Base-by-base conservation (phyloP, 352 stramenopile genomes). In the Globisporangium carolinianum region DNA sequence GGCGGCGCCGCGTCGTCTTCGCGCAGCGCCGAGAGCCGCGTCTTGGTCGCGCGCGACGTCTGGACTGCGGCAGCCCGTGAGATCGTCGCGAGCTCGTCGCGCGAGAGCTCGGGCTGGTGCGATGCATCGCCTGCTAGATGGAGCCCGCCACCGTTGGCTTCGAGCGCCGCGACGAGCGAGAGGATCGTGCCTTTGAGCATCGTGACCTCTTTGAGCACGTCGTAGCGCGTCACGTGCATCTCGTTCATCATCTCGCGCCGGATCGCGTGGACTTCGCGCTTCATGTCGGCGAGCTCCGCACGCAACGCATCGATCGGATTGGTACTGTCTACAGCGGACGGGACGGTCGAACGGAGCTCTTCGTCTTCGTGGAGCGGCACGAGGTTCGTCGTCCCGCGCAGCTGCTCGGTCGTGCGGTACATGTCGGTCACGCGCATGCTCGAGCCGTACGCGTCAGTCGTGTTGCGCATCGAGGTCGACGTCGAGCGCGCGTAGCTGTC, bases 181-280 rank as follows among this genome's bases (percentile, higher is more conserved):
- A 76, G 57, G 63, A 94, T 82, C n/a, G 78, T 75, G 36, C 84
- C 80, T 45, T 89, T 86, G 50, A 94, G 79, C 71, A 92, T 68
- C 47, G 79, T 72, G 18, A 94, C 63, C 59, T 94, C 84, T 63
- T 94, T 94, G 47, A 94, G 71, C 53, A 94, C 66, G 56, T 94
- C 84, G 72, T 94, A 94, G 15, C 80, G 78, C 38, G 77, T 89
- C 32, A 81, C 64, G 60, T 92, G 84, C 58, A 94, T 71, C 67
- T 92, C 84, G 53, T 91, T 88, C 77, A 94, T 89, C 57, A 94
- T 73, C 57, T 94, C 82, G 46, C 79, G 75, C 11, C 76, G 75
- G 48, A 92, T 86, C 24, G 67, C 62, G 45, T 80, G 71, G 48
- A 92, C 72, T 51, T 94, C 80, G 15, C 69, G 57, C 56, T 86